Conservation (phyloP, 208 protist genomes). For the Trypanosoma congolense region DNA sequence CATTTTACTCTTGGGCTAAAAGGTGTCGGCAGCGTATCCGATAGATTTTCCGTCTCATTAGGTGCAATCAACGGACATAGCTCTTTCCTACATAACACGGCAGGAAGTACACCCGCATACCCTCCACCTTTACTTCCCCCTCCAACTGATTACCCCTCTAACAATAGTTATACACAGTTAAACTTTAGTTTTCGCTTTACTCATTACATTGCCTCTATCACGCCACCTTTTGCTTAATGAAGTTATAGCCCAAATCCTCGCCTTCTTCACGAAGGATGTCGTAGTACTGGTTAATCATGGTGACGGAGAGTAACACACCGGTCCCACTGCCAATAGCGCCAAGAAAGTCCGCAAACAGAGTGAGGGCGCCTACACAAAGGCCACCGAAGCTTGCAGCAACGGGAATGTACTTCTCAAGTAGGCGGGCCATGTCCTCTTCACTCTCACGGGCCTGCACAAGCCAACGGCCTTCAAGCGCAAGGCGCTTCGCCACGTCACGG, state of each 20-base stretch:
- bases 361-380: slow-evolving; percentile 99
- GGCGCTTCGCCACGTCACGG: slow-evolving; percentile 97
- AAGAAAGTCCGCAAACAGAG: slow-evolving; percentile 98
- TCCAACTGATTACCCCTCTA: no score
- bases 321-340: slow-evolving; percentile 97
- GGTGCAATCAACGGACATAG: no score
- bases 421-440: slow-evolving; percentile 82
- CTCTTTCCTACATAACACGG: no score
- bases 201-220: slow-evolving; percentile 15
- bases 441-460: slow-evolving; percentile 87
- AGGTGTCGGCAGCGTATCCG: no score
- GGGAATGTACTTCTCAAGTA: slow-evolving; percentile 97
- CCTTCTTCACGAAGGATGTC: slow-evolving; percentile 99
- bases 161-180: no score
- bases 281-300: slow-evolving; percentile 99
- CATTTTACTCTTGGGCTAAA: slow-evolving; percentile 4
- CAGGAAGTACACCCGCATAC: background rate
- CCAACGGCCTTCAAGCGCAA: slow-evolving; percentile 94
- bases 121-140: background rate
- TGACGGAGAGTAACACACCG: slow-evolving; percentile 99
- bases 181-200: background rate
- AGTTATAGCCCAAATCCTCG: slow-evolving; percentile 78
- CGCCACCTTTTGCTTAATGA: slow-evolving; percentile 72
- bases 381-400: slow-evolving; percentile 99
- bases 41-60: no score